phyloP scores from a whole-genome alignment of 768 basidiomycete genomes.

The Hygrocybe punicea region DNA sequence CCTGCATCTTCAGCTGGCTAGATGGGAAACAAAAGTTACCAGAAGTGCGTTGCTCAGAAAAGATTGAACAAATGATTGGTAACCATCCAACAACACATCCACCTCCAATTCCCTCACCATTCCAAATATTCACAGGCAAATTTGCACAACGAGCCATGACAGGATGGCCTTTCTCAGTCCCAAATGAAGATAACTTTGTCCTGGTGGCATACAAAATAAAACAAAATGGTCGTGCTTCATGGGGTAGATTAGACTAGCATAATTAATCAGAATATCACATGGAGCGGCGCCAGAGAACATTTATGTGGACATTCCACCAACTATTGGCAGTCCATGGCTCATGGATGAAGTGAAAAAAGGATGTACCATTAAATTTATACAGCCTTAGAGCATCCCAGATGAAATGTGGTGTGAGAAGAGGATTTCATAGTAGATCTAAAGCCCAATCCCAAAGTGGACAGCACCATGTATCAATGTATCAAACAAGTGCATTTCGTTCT shows the following conservation, averaged over 20 bases:
- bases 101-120: conserved; percentile 34
- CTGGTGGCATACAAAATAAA: conserved; percentile 44
- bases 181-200: conserved; percentile 37
- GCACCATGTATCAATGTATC: too few species aligned
- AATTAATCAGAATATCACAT: not conserved
- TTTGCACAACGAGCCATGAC: conserved; percentile 34
- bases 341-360: conserved; percentile 29
- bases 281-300: not conserved
- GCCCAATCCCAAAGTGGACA: too few species aligned
- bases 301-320: conserved; percentile 40
- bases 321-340: conserved; percentile 39
- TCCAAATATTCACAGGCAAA: conserved; percentile 31
- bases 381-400: conserved; percentile 33
- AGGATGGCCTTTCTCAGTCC: conserved; percentile 38
- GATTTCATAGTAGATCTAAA: conserved; percentile 26
- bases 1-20: conserved; percentile 29
- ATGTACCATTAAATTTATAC: conserved; percentile 26
- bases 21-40: too few species aligned
- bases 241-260: conserved; percentile 20
- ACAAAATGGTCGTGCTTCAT: conserved; percentile 22
- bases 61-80: conserved; percentile 27
- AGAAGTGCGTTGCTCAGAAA: too few species aligned
- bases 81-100: conserved; percentile 39
- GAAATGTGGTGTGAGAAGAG: conserved; percentile 19
- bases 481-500: too few species aligned